Conservation (phyloP, 208 protist genomes). For the Trypanosoma cruzi region DNA sequence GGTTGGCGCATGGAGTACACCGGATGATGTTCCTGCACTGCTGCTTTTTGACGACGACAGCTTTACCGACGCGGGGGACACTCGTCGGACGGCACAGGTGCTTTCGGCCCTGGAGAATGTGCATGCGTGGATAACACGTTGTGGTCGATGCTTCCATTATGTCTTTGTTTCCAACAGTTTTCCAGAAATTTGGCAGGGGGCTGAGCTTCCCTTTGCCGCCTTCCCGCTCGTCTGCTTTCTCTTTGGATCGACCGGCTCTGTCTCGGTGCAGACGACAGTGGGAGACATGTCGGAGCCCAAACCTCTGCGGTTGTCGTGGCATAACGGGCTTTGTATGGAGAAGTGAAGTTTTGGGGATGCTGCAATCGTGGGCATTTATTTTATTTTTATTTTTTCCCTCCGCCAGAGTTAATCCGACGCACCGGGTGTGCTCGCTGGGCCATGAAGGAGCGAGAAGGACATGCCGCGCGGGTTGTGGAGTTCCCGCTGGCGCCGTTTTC, state of each 20-base stretch:
- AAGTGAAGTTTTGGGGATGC: too few species aligned
- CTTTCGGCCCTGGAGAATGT: conserved; percentile 42
- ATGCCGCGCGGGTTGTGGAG: too few species aligned
- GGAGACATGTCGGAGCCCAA: conserved; percentile 20
- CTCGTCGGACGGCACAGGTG: conserved; percentile 9
- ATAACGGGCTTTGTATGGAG: conserved; percentile 33
- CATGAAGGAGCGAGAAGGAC: background rate
- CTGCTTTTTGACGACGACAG: conserved; percentile 62
- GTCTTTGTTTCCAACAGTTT: conserved; percentile 48
- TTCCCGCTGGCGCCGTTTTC: background rate
- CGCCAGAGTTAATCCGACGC: background rate
- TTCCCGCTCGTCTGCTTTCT: conserved; percentile 55
- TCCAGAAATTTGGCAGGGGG: conserved; percentile 7
- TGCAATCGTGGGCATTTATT: too few species aligned
- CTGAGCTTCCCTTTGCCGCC: conserved; percentile 43
- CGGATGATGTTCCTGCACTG: conserved; percentile 34
- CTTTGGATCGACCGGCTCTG: conserved; percentile 40
- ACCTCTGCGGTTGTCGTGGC: conserved; percentile 35
- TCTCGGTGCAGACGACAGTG: conserved; percentile 40
- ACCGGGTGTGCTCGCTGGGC: too few species aligned
- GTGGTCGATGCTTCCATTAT: conserved; percentile 36
- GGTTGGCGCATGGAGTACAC: conserved; percentile 25
- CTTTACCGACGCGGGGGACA: conserved; percentile 33
- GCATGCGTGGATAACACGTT: conserved; percentile 29
- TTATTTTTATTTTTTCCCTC: too few species aligned